Base-by-base conservation (phyloP, 2,329 filamentous ascomycete species). In the Phaeophleospora eucalypticola region DNA sequence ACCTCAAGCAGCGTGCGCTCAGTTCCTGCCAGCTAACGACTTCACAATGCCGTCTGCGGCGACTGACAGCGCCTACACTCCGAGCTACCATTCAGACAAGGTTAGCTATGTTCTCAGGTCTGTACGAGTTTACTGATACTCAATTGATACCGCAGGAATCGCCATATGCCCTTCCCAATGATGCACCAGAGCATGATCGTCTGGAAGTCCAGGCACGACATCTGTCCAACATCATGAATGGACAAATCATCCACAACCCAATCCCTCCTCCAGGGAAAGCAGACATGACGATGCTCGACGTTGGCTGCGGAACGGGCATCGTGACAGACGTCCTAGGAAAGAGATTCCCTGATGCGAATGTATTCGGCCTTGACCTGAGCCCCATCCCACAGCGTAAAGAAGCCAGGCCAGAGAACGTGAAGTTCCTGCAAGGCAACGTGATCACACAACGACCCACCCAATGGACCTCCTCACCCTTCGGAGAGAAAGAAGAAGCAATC, bases 361-460 rank as follows among this genome's bases (percentile, higher is more conserved):
- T 69, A 8, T 59, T 59, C 41, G 67, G 62, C 21, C 64, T 64
- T 15, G 68, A 71, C 50, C 56, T 68, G 8, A 49, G 45, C 33
- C 24, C 49, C 27, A 50, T 58, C 10, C 47, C 51, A 46, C 54
- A 68, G 16, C 43, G 47, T 32, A 43, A 51, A 10, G 36, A 49
- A 3, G 51, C 41, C 12, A 29, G 24, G 12, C 41, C 41, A 17
- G 7, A 33, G 1, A 49, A 50, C 34, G 43, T 56, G 15, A 34
- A 40, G 3, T 54, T 52, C 34, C 38, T 54, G 1, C 34, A 45
- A 35, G 53, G 53, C 20, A 50, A 56, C 32, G 34, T 52, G 38
- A 19, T 45, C 10, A 21, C 32, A 2, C 42, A 51, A 14, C 15
- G 34, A 2, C 45, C 44, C 0, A 35, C 34, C 9, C 18, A 39